phyloP scores from a whole-genome alignment of 352 stramenopile species.

The Halophytophthora polymorphica region DNA sequence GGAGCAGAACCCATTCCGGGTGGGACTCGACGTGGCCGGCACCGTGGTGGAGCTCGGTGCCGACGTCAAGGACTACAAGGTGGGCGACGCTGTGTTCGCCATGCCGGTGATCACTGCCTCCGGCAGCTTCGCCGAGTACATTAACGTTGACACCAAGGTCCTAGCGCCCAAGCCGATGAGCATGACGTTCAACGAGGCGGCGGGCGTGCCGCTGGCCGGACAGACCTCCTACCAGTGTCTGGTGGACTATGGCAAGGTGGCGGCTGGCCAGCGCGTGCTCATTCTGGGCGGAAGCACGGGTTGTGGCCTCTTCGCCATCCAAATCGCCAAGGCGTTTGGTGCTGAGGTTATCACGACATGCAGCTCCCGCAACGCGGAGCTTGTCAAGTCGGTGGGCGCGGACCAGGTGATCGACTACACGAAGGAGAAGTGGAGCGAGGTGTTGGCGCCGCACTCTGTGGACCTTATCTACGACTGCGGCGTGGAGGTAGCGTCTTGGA shows the following conservation, averaged over 20 bases:
- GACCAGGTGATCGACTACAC: slow-evolving; percentile 58
- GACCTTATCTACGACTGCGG: slow-evolving; percentile 21
- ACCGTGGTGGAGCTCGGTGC: slow-evolving; percentile 18
- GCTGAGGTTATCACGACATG: slow-evolving; percentile 44
- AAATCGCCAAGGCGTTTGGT: slow-evolving; percentile 44
- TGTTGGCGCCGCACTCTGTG: slow-evolving; percentile 11
- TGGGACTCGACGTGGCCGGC: slow-evolving; percentile 29
- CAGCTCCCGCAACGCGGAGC: slow-evolving; percentile 33
- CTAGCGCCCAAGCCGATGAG: slow-evolving; percentile 25
- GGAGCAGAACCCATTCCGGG: slow-evolving; percentile 14
- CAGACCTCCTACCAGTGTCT: slow-evolving; percentile 37
- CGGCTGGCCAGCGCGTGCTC: slow-evolving; percentile 19
- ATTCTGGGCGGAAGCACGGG: slow-evolving; percentile 44
- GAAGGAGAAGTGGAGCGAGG: slow-evolving; percentile 19
- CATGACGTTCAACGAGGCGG: slow-evolving; percentile 29
- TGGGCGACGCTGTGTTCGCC: slow-evolving; percentile 21
- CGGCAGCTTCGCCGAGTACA: slow-evolving; percentile 29
- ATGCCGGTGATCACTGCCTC: not conserved
- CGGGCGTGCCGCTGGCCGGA: slow-evolving; percentile 27
- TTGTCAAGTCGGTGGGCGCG: slow-evolving; percentile 31
- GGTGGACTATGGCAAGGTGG: slow-evolving; percentile 6
- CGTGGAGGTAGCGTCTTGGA: slow-evolving; percentile 15
- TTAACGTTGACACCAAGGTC: slow-evolving; percentile 5
- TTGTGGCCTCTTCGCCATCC: slow-evolving; percentile 37
- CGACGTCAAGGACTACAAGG: slow-evolving; percentile 12